Percentiles rank a stretch among this genome's conserved stretches.
These are phyloP conservation scores for Fraxinus velutina DNA, from an alignment of 305 asterid genomes.

Conservation along the genomic window DNA sequence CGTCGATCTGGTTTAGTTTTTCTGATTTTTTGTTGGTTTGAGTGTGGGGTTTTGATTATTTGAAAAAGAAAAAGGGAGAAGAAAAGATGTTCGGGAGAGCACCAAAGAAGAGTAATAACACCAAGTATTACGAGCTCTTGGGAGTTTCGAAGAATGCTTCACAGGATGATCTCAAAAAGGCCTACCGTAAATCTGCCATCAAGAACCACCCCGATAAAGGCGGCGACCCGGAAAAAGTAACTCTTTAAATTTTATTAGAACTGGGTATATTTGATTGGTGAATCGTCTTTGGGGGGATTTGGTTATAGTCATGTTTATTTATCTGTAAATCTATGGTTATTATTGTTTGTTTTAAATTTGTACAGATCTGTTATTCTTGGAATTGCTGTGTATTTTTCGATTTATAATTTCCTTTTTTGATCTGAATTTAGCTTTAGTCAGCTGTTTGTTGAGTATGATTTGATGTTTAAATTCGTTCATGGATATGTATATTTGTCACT, in stretches of 20 bases:
- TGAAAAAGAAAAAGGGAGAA: slow-evolving; percentile 22
- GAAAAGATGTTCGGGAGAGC: slow-evolving; percentile 75
- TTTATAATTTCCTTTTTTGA: background rate
- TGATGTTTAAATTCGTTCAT: background rate
- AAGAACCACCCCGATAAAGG: slow-evolving; percentile 90
- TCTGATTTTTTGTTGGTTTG: background rate
- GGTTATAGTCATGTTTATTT: slow-evolving; percentile 3
- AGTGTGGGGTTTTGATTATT: slow-evolving; percentile 9
- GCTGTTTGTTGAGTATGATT: background rate
- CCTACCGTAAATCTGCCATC: slow-evolving; percentile 73
- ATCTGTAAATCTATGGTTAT: background rate
- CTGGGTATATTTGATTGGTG: background rate
- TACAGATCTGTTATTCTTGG: background rate
- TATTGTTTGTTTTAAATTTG: background rate
- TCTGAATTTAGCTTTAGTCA: background rate
- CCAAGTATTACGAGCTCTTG: slow-evolving; percentile 73
- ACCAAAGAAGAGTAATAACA: slow-evolving; percentile 73
- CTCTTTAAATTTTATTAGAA: background rate
- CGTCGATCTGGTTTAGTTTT: background rate
- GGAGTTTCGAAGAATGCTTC: slow-evolving; percentile 70
- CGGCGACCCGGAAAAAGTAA: slow-evolving; percentile 91
- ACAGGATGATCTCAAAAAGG: slow-evolving; percentile 81
- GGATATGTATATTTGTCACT: background rate
- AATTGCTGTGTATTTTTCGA: background rate
- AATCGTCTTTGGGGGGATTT: background rate